Evolutionary conservation across 139 green algal species (phyloP).

Genomic region (Chlamydomonas urium): DNA sequence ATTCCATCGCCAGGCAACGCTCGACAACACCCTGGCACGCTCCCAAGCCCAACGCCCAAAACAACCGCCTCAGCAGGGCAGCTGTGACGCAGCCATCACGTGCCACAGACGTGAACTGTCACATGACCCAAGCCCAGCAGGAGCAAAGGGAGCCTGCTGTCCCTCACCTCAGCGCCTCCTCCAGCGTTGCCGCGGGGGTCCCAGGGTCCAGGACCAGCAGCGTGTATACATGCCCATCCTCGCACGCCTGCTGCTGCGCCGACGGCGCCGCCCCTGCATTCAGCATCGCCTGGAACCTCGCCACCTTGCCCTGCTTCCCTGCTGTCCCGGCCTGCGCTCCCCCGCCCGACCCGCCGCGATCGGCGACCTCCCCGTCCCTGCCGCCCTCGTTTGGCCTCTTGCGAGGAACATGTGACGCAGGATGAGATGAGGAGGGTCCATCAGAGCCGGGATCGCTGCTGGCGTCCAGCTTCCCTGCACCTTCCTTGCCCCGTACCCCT

Average conservation of each 20-base stretch:
- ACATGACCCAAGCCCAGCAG: not conserved
- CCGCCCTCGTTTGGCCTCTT: not conserved
- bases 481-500: too few relatives aligned
- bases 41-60: not conserved
- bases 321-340: too few relatives aligned
- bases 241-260: not conserved
- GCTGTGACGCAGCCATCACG: not conserved
- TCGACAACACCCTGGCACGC: too few relatives aligned
- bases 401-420: not conserved
- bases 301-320: too few relatives aligned
- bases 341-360: too few relatives aligned
- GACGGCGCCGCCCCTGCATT: too few relatives aligned
- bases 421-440: not conserved
- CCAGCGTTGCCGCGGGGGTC: constrained; percentile 4
- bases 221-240: constrained; percentile 13
- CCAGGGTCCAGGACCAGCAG: constrained; percentile 45
- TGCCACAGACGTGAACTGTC: too few relatives aligned
- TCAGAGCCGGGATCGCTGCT: too few relatives aligned
- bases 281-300: too few relatives aligned
- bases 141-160: not conserved
- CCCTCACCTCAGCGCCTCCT: constrained; percentile 16
- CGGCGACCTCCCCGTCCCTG: not conserved
- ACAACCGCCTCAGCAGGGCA: not conserved
- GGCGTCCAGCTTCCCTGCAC: not conserved
- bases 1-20: too few relatives aligned